Conservation (phyloP, 2,329 filamentous ascomycete species). For the Calonectria montana region DNA sequence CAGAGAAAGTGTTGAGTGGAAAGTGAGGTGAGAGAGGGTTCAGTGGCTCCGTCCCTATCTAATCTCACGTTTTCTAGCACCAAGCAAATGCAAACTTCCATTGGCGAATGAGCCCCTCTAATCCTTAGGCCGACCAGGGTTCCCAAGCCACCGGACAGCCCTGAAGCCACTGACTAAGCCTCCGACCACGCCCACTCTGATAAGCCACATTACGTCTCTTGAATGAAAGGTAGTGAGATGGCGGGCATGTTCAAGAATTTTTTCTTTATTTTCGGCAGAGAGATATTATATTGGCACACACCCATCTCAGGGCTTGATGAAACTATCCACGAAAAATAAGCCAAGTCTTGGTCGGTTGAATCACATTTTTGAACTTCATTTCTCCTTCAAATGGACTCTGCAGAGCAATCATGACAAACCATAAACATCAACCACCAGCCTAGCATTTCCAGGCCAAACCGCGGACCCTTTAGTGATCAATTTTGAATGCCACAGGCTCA, state of each 20-base stretch:
- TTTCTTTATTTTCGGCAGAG: too few relatives aligned
- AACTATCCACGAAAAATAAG: background rate
- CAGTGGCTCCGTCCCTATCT: constrained; percentile 35
- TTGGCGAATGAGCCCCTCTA: constrained; percentile 36
- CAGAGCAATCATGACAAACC: too few relatives aligned
- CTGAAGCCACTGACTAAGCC: background rate
- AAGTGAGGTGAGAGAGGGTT: constrained; percentile 15
- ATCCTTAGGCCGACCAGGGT: constrained; percentile 20
- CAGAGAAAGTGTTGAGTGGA: constrained; percentile 25
- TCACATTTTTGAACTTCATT: too few relatives aligned
- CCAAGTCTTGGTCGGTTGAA: too few relatives aligned
- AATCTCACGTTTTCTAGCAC: constrained; percentile 40
- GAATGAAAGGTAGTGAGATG: background rate
- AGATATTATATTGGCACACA: background rate
- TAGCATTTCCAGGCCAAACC: background rate
- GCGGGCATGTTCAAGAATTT: background rate
- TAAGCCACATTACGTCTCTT: background rate
- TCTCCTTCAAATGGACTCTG: too few relatives aligned
- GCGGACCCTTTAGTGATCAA: background rate
- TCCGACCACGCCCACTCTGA: background rate
- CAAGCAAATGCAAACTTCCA: background rate
- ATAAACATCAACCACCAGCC: too few relatives aligned
- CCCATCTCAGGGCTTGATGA: background rate
- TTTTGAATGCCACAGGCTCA: background rate
- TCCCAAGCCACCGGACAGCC: constrained; percentile 10